phyloP scores from a whole-genome alignment of 805 yeast genomes.

The Saturnispora halmiae region DNA sequence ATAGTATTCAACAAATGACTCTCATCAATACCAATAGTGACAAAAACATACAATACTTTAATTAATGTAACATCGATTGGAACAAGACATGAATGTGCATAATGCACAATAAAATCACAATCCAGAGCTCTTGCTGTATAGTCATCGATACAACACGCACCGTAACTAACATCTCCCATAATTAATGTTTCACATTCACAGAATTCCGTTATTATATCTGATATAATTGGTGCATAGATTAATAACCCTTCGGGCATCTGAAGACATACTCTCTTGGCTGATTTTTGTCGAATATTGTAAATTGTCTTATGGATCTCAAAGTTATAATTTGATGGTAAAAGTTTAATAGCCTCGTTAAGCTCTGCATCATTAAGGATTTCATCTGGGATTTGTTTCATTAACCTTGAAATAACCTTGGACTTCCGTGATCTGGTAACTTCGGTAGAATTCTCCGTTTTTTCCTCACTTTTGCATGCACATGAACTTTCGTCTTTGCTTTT shows the following conservation, averaged over 20 bases:
- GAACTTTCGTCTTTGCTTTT: background rate
- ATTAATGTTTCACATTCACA: slow-evolving; percentile 80
- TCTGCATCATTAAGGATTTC: slow-evolving; percentile 76
- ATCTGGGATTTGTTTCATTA: slow-evolving; percentile 79
- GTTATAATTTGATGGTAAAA: slow-evolving; percentile 85
- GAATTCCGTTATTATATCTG: slow-evolving; percentile 89
- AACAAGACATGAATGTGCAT: slow-evolving; percentile 94
- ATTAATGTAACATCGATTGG: slow-evolving; percentile 89
- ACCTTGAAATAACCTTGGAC: slow-evolving; percentile 41
- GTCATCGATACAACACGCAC: slow-evolving; percentile 98
- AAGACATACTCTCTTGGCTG: slow-evolving; percentile 77
- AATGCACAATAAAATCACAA: slow-evolving; percentile 91
- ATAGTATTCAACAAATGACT: slow-evolving; percentile 72
- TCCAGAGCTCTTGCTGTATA: slow-evolving; percentile 87
- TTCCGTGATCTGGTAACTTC: slow-evolving; percentile 17
- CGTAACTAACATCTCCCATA: slow-evolving; percentile 98
- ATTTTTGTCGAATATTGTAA: slow-evolving; percentile 75
- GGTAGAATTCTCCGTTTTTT: background rate
- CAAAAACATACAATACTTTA: slow-evolving; percentile 91
- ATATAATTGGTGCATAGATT: slow-evolving; percentile 78
- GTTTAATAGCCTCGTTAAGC: slow-evolving; percentile 69
- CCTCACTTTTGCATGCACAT: slow-evolving; percentile 4
- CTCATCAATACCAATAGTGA: slow-evolving; percentile 84
- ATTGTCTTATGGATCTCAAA: slow-evolving; percentile 94
- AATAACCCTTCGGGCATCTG: slow-evolving; percentile 97